Conservation (phyloP, 2,329 filamentous ascomycete genomes). For the Sordariomycetes sp. region DNA sequence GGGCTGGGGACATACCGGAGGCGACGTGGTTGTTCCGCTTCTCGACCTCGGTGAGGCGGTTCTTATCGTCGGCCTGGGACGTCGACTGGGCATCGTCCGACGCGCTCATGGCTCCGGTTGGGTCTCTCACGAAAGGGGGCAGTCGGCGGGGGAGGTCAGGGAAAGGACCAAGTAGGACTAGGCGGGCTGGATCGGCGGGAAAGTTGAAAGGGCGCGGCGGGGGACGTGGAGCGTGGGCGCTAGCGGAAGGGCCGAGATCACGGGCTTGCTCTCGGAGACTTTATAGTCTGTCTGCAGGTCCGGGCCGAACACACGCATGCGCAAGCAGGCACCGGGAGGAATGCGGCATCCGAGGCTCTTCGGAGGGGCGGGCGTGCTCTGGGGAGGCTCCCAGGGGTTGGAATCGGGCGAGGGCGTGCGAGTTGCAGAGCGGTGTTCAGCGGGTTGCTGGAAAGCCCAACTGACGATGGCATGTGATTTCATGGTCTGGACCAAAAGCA, state of each 20-base stretch:
- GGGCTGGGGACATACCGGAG: constrained; percentile 25
- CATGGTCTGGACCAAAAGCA: background rate
- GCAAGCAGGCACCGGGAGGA: too few species aligned
- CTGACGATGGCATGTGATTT: constrained; percentile 5
- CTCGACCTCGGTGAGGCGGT: constrained; percentile 39
- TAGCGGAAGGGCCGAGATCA: too few species aligned
- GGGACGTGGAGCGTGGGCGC: too few species aligned
- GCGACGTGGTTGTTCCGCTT: constrained; percentile 46
- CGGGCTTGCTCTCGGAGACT: too few species aligned
- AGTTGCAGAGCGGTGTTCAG: background rate
- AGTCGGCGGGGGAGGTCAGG: too few species aligned
- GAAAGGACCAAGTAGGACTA: background rate
- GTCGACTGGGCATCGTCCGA: constrained; percentile 1
- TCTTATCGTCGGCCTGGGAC: constrained; percentile 30
- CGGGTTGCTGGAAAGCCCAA: background rate
- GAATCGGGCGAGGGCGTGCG: background rate
- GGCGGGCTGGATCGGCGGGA: background rate
- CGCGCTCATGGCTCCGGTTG: background rate
- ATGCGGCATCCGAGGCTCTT: background rate
- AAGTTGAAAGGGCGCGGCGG: background rate
- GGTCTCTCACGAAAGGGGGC: background rate
- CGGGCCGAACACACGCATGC: too few species aligned
- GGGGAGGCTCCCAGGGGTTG: background rate
- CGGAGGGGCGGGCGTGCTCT: background rate
- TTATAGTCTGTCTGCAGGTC: too few species aligned